phyloP scores from a whole-genome alignment of 2,329 filamentous ascomycete genomes.

The Drechslerella dactyloides region DNA sequence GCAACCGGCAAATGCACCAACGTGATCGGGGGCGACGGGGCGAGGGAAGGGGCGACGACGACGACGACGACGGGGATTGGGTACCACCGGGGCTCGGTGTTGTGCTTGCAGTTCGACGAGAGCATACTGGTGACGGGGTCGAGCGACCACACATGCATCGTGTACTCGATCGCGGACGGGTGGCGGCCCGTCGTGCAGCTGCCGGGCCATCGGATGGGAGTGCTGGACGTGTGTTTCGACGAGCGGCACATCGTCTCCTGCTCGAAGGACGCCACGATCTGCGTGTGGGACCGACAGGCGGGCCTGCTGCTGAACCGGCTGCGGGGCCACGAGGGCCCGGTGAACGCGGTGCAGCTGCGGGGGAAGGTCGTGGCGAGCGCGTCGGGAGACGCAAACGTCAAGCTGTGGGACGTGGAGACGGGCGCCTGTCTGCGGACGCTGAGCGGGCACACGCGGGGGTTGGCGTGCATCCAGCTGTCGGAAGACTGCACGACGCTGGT shows the following conservation, averaged over 20 bases:
- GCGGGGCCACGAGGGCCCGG: slow-evolving; percentile 83
- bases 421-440: slow-evolving; percentile 91
- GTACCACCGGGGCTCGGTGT: slow-evolving; percentile 89
- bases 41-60: slow-evolving; percentile 60
- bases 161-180: slow-evolving; percentile 79
- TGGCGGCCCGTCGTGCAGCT: slow-evolving; percentile 83
- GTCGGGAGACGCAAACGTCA: slow-evolving; percentile 89
- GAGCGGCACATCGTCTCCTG: slow-evolving; percentile 92
- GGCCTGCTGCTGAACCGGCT: slow-evolving; percentile 78
- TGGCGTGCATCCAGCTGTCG: slow-evolving; percentile 94
- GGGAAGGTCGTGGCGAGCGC: slow-evolving; percentile 92
- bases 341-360: slow-evolving; percentile 94
- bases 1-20: slow-evolving; percentile 82
- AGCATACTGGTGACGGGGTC: slow-evolving; percentile 93
- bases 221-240: slow-evolving; percentile 93
- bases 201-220: slow-evolving; percentile 79
- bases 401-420: slow-evolving; percentile 92
- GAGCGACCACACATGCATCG: slow-evolving; percentile 87
- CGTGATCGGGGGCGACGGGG: slow-evolving; percentile 73
- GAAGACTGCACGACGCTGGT: slow-evolving; percentile 93
- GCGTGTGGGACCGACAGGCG: slow-evolving; percentile 87
- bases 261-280: slow-evolving; percentile 93
- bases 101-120: slow-evolving; percentile 94
- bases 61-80: slow-evolving; percentile 59
- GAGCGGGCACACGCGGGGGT: slow-evolving; percentile 83